Percentiles rank a stretch among this genome's conserved stretches.
These are phyloP conservation scores for Carex myosuroides DNA, from an alignment of 176 grass and related monocot species.

Conservation along the genomic window DNA sequence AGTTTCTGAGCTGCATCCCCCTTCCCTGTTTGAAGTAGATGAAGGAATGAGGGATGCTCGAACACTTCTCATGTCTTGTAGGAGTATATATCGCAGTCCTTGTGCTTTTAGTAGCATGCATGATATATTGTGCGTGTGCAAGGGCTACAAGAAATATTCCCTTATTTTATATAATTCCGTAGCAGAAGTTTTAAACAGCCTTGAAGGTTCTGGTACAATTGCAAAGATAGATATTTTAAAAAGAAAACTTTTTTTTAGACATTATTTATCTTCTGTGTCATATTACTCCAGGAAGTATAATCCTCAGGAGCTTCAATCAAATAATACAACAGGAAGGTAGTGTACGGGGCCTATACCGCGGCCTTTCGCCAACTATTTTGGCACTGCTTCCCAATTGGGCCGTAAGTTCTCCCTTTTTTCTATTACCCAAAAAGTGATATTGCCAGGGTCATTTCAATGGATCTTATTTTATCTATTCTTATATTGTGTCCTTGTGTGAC, in stretches of 20 bases:
- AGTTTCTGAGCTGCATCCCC: not conserved
- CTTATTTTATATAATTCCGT: not conserved
- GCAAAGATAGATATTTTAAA: not conserved
- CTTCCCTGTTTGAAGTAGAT: not conserved
- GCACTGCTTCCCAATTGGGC: constrained; percentile 96
- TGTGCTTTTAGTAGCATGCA: not conserved
- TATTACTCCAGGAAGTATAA: constrained; percentile 59
- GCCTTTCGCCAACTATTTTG: constrained; percentile 76
- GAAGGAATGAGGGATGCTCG: not conserved
- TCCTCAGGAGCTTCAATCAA: constrained; percentile 77
- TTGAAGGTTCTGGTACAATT: not conserved
- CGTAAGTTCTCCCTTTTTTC: constrained; percentile 43
- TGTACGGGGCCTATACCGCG: constrained; percentile 78
- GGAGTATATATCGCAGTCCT: not conserved
- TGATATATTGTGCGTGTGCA: not conserved
- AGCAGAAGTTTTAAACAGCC: not conserved
- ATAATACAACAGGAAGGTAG: constrained; percentile 71
- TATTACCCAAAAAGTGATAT: not conserved
- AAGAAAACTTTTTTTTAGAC: not conserved
- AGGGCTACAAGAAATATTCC: not conserved
- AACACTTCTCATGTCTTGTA: not conserved
- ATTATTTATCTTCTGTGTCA: not conserved
- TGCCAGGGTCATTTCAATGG: constrained; percentile 1
- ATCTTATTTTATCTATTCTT: not conserved
- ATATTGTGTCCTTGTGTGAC: not conserved